phyloP scores from a whole-genome alignment of 805 yeast species.

The Yamadazyma insecticola region DNA sequence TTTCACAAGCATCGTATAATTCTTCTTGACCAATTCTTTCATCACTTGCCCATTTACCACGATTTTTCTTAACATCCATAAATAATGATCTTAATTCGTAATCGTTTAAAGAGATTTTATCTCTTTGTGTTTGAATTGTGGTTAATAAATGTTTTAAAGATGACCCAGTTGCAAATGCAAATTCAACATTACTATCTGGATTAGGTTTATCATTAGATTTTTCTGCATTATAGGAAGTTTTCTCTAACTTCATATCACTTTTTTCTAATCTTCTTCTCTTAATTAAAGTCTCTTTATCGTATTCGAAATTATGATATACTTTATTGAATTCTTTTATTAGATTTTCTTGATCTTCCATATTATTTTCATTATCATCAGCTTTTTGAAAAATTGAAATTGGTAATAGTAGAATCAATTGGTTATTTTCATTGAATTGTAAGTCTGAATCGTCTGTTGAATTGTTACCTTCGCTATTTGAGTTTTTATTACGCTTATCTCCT shows the following conservation, averaged over 20 bases:
- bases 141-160: slow-evolving; percentile 71
- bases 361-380: slow-evolving; percentile 4
- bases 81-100: slow-evolving; percentile 78
- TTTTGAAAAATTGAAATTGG: slow-evolving; percentile 25
- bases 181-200: slow-evolving; percentile 21
- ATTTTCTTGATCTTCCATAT: slow-evolving; percentile 35
- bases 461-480: slow-evolving; percentile 13
- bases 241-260: slow-evolving; percentile 65
- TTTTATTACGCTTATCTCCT: slow-evolving; percentile 7
- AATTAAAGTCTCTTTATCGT: slow-evolving; percentile 68
- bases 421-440: slow-evolving; percentile 19
- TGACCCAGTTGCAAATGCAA: slow-evolving; percentile 32
- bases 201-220: slow-evolving; percentile 7
- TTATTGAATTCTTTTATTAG: slow-evolving; percentile 63
- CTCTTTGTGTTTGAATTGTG: slow-evolving; percentile 74
- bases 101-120: slow-evolving; percentile 71
- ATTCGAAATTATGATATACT: slow-evolving; percentile 71
- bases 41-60: slow-evolving; percentile 98
- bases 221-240: slow-evolving; percentile 8
- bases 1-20: slow-evolving; percentile 94
- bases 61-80: slow-evolving; percentile 87
- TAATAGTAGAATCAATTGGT: slow-evolving; percentile 28
- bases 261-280: slow-evolving; percentile 76
- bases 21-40: slow-evolving; percentile 97
- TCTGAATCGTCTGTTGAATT: slow-evolving; percentile 6